Evolutionary conservation across 306 rosid species (phyloP), one percentile per base, ranked within the genome.

Genomic region (Canavalia ensiformis): DNA sequence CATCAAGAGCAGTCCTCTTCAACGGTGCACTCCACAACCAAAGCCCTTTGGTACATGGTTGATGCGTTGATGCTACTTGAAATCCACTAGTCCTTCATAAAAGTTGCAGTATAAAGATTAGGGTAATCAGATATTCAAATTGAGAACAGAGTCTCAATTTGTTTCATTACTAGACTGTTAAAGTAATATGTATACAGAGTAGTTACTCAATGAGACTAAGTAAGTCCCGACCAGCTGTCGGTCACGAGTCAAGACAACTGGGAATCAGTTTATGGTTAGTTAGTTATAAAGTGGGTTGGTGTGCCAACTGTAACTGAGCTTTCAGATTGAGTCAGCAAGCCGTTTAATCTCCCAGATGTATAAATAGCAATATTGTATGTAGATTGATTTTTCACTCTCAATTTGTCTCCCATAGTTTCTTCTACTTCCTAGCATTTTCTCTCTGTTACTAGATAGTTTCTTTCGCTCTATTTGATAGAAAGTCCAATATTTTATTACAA

Each of bases 21-120:
- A 94, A 69, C 12, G 98, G 97, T 59, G 95, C 69, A 88, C 95
- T 94, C 98, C 98, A 94, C 84, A 94, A 54, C 98, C 98, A 94
- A 72, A 94, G 90, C 81, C 98, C 97, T 78, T 92, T 92, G 28
- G 98, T 94, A 87, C 97, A 94, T 11, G 98, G 98, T 42, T 89
- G 87, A 83, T 92, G 97, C 7, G 98, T 94, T 31, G 98, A 87
- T 45, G 97, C 97, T 41, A 91, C 97, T 82, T 91, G 94, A 89
- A 94, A 94, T 68, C 98, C 98, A 78, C 97, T 86, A 76, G 97
- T 91, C 77, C 95, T 92, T 68, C 97, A 97, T 60, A 94, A 89
- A 85, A 94, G 97, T 97, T 94, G 86, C 82, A 88, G 60, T 2
- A 51, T 59, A 83, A 62, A 7, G 30, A 13, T 69, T 49, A 69